Base-by-base conservation (phyloP, 2,329 filamentous ascomycete genomes). In the Phialocephala sp. region DNA sequence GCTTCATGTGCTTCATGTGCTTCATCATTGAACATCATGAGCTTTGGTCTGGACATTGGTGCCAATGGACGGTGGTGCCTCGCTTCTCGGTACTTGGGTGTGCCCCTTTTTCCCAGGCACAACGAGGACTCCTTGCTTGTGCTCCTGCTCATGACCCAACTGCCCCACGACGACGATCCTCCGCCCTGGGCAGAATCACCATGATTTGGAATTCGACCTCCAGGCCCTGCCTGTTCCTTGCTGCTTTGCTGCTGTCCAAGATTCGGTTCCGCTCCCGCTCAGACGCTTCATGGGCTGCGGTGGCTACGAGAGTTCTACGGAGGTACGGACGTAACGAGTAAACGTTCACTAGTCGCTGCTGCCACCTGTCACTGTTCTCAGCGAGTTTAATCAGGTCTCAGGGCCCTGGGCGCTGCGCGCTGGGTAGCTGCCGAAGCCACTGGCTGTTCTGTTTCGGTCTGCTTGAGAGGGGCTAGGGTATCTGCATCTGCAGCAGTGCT, bases 261-360 rank as follows among this genome's bases (percentile, higher is more conserved):
- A 50, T 24, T 20, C 18, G 8, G n/a, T 54, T 35, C 24, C 2
- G 50, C 50, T 54, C 18, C 35, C 55, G 55, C 55, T 57, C 55
- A 12, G 55, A 57, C 32, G 14, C 27, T 32, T 32, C 27, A 32
- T 32, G 27, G 27, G 27, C 27, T 32, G 27, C 27, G 3, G 27
- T 32, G 27, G 27, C 27, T 32, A 3, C 27, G 6, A 32, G n/a
- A n/a, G n/a, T n/a, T n/a, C n/a, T n/a, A n/a, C n/a, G n/a, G n/a
- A n/a, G n/a, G n/a, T n/a, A n/a, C n/a, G 54, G n/a, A 39, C 14
- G 32, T 41, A 35, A 15, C 20, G 11, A 9, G 36, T 22, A 57
- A 52, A 57, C 55, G 55, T 57, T n/a, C 55, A 57, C 35, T 57
- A 57, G 55, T 57, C 9, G 20, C 27, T 55, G 52, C 52, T 55